Conservation (phyloP, 352 stramenopile genomes). For the Phytophthora meadii region DNA sequence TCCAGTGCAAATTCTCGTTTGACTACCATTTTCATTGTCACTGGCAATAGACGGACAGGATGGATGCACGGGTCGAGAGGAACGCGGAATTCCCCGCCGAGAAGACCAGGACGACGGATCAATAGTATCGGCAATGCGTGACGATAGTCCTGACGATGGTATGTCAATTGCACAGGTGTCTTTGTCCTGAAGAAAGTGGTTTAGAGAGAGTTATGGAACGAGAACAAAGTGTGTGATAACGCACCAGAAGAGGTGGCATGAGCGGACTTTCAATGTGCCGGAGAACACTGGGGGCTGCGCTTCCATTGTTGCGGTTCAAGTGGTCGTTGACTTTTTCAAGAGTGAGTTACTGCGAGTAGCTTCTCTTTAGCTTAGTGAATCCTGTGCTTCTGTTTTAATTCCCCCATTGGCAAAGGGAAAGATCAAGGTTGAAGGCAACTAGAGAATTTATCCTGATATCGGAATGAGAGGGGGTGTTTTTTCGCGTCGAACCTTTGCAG, state of each 20-base stretch:
- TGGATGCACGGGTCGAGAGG: slow-evolving; percentile 46
- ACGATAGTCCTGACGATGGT: slow-evolving; percentile 38
- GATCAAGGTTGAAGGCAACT: slow-evolving; percentile 20
- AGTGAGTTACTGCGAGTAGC: not conserved
- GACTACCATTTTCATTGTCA: slow-evolving; percentile 18
- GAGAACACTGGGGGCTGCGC: slow-evolving; percentile 31
- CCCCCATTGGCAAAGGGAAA: slow-evolving; percentile 9
- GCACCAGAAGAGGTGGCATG: slow-evolving; percentile 37
- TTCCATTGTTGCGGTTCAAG: slow-evolving; percentile 29
- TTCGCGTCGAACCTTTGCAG: slow-evolving; percentile 3
- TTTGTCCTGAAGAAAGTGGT: slow-evolving; percentile 22
- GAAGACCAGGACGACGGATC: slow-evolving; percentile 24
- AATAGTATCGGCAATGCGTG: slow-evolving; percentile 37
- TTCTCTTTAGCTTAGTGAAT: slow-evolving; percentile 18
- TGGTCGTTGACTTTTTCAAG: slow-evolving; percentile 14
- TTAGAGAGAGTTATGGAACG: slow-evolving; percentile 12
- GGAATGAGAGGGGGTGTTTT: slow-evolving; percentile 2
- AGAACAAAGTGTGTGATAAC: slow-evolving; percentile 5
- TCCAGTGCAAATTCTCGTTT: slow-evolving; percentile 38
- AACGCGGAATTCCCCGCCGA: slow-evolving; percentile 35
- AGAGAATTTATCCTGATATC: slow-evolving; percentile 28
- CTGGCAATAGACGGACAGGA: slow-evolving; percentile 30
- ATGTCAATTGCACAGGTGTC: slow-evolving; percentile 37
- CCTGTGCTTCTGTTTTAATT: slow-evolving; percentile 29
- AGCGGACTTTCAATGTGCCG: slow-evolving; percentile 38